Base-by-base conservation (phyloP, 2,329 filamentous ascomycete genomes). In the Monilinia polystroma region DNA sequence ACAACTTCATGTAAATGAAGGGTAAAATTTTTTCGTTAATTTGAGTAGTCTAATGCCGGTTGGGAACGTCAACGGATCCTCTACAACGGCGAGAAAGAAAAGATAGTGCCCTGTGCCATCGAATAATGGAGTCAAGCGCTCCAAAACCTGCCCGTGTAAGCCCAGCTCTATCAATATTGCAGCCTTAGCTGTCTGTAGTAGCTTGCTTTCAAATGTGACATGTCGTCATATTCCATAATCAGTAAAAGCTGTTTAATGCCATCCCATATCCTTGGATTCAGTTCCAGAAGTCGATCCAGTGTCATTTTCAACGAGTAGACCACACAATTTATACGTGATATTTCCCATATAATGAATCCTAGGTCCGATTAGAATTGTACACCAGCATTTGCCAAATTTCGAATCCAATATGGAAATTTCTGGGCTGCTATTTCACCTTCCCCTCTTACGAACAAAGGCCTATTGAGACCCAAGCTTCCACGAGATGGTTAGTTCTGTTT, bases 141-240 rank as follows among this genome's bases (percentile, higher is more conserved):
- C 26, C 18, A 49, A 47, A 26, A 3, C 2, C 3, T 35, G 5
- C 11, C 12, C n/a, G 20, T 49, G 18, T 2, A 26, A 47, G 1
- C 47, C 1, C 2, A 35, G 12, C 11, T 35, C 1, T 1, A 35
- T 35, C 0, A 59, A 20, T n/a, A 2, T 23, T 45, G 7, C 6
- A 4, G 11, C 26, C 11, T 3, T 26, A 57, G 23, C n/a, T 26
- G 2, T 26, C 8, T 53, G 12, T 12, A 41, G 38, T 12, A 41
- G 38, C 38, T 41, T 41, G 38, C 14, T 18, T 53, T 5, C 12
- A 53, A 29, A 53, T 4, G 1, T 20, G 29, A 29, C 6, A 1
- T 20, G 3, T 29, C 8, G 0, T 20, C 0, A 29, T 12, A 1
- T 45, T 1, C 8, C 1, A 29, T 1, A 1, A 8, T 6, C 20